A percentile compares a stretch with the other conserved stretches of the same genome.
Evolutionary conservation across 345 rosid species (phyloP).

Genomic region (Raphanus raphanistrum): DNA sequence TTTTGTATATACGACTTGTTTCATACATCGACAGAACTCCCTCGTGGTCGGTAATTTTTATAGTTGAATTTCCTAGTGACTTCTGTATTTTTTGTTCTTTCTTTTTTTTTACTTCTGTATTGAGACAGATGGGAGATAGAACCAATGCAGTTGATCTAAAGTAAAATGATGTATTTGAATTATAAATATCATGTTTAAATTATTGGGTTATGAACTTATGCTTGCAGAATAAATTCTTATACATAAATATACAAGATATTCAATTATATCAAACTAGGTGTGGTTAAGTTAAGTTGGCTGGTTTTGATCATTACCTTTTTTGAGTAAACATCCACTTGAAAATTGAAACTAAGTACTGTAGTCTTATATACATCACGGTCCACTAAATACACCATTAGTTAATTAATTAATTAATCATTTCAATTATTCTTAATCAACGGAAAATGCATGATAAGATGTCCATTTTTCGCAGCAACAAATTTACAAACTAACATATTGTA

Average conservation of each 20-base stretch:
- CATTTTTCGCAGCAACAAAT: conserved; percentile 1
- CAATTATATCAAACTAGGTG: conserved; percentile 5
- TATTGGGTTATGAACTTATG: not conserved
- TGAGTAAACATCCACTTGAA: conserved; percentile 17
- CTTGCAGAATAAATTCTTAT: not conserved
- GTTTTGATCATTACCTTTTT: not conserved
- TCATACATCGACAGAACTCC: not conserved
- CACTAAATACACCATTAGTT: conserved; percentile 4
- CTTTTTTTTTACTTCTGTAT: not conserved
- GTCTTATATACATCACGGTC: conserved; percentile 21
- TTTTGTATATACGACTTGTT: not conserved
- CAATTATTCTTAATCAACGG: not conserved
- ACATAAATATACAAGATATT: conserved; percentile 6
- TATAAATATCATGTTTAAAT: not conserved
- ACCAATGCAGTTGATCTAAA: not conserved
- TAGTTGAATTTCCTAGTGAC: not conserved
- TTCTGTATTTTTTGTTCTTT: not conserved
- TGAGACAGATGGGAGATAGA: not conserved
- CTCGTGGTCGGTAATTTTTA: not conserved
- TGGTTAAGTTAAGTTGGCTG: conserved; percentile 19
- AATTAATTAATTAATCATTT: not conserved
- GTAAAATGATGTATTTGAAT: not conserved
- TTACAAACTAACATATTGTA: not conserved
- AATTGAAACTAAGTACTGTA: not conserved
- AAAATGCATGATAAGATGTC: conserved; percentile 8